phyloP scores from a whole-genome alignment of 169 alveolate genomes.

The Plasmodium inui region DNA sequence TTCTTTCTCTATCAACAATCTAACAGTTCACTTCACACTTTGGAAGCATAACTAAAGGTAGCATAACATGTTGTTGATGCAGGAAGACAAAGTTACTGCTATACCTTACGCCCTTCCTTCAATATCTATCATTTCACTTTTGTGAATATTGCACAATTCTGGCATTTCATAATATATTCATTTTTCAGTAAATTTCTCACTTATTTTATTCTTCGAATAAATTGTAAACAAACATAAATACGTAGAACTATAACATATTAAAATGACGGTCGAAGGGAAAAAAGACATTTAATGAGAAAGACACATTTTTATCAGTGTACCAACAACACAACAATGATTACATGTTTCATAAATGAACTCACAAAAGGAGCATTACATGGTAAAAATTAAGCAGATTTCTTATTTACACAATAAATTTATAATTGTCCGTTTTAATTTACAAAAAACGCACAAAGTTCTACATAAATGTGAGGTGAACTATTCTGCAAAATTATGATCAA shows the following conservation, averaged over 20 bases:
- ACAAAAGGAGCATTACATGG: background rate
- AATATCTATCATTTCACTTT: background rate
- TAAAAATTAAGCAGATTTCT: background rate
- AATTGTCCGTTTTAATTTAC: background rate
- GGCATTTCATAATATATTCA: background rate
- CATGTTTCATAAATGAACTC: background rate
- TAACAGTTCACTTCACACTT: background rate
- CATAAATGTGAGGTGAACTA: background rate
- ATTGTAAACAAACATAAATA: background rate
- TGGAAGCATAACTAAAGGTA: slow-evolving; percentile 2
- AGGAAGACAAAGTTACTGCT: background rate
- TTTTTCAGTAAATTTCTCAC: background rate
- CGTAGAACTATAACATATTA: background rate
- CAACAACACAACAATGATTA: background rate
- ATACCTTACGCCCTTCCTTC: background rate
- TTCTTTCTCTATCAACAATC: background rate
- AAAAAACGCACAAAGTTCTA: background rate
- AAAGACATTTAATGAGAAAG: background rate
- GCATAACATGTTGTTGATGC: background rate
- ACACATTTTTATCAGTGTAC: background rate
- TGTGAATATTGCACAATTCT: background rate
- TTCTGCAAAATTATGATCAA: background rate
- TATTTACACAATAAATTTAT: background rate
- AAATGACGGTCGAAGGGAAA: background rate
- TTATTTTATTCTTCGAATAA: background rate